Percentiles rank a stretch among this genome's conserved stretches.
phyloP scores from a whole-genome alignment of 495 filamentous ascomycete genomes.

The Aspergillus cristatus region DNA sequence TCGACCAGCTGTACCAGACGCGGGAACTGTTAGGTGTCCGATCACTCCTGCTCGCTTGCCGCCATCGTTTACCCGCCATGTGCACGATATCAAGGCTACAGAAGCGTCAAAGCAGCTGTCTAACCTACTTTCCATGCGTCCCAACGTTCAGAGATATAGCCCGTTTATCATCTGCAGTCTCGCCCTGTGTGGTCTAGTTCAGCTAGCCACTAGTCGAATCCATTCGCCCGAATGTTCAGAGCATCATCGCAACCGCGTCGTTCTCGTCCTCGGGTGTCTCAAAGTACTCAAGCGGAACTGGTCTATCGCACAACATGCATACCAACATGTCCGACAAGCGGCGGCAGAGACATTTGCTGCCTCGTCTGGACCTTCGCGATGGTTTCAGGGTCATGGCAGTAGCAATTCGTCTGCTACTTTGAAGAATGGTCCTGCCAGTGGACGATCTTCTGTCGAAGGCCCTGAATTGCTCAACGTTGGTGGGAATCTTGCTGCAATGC shows the following conservation, averaged over 20 bases:
- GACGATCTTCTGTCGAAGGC: too few relatives aligned
- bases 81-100: conserved; percentile 36
- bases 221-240: conserved; percentile 33
- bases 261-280: conserved; percentile 29
- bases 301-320: conserved; percentile 21
- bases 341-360: conserved; percentile 20
- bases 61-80: conserved; percentile 26
- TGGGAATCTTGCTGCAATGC: too few relatives aligned
- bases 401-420: too few relatives aligned
- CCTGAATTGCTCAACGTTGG: too few relatives aligned
- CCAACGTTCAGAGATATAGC: conserved; percentile 28
- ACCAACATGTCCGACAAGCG: conserved; percentile 18
- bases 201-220: conserved; percentile 25
- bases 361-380: too few relatives aligned
- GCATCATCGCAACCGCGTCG: conserved; percentile 34
- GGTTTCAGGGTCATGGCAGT: too few relatives aligned
- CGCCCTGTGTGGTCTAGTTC: conserved; percentile 29
- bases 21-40: conserved; percentile 21
- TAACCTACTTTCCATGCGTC: conserved; percentile 28
- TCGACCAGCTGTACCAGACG: conserved; percentile 17
- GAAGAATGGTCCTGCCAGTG: too few relatives aligned
- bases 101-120: conserved; percentile 33
- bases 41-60: conserved; percentile 21
- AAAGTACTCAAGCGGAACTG: conserved; percentile 28
- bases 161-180: conserved; percentile 27